Evolutionary conservation across 345 rosid species (phyloP).

Genomic region (Arabis hirsuta): DNA sequence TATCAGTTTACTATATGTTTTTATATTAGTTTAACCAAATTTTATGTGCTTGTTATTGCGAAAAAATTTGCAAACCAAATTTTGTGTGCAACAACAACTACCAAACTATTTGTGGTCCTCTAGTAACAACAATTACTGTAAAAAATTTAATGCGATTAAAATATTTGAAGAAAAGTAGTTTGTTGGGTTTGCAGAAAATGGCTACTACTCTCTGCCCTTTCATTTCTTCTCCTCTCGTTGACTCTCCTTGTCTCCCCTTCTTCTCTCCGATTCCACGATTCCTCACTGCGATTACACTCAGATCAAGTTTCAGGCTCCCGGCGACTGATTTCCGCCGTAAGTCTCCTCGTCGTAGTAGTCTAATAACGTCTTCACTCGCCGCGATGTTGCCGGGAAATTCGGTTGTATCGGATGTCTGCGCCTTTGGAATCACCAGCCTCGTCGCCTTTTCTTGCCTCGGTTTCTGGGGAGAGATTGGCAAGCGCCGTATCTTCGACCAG

Average conservation of each 20-base stretch:
- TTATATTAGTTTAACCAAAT: too few species aligned
- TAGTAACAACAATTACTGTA: background rate
- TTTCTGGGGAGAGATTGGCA: constrained; percentile 69
- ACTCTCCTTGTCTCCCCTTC: constrained; percentile 10
- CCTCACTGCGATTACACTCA: background rate
- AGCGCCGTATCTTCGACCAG: constrained; percentile 67
- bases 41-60: too few species aligned
- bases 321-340: constrained; percentile 6
- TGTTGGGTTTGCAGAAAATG: constrained; percentile 4
- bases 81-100: background rate
- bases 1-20: too few species aligned
- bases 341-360: constrained; percentile 28
- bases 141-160: constrained; percentile 7
- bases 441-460: constrained; percentile 59
- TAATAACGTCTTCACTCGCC: constrained; percentile 31
- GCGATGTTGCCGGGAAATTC: constrained; percentile 53
- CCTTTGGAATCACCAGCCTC: constrained; percentile 46
- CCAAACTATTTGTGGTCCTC: too few species aligned
- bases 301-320: constrained; percentile 15
- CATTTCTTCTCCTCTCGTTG: constrained; percentile 16
- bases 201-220: constrained; percentile 14
- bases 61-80: background rate
- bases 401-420: constrained; percentile 58
- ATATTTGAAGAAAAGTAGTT: background rate
- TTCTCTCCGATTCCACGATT: constrained; percentile 18